Evolutionary conservation across 257 asterid species (phyloP), one percentile per base, ranked within the genome.

Genomic region (Gynochthodes officinalis): DNA sequence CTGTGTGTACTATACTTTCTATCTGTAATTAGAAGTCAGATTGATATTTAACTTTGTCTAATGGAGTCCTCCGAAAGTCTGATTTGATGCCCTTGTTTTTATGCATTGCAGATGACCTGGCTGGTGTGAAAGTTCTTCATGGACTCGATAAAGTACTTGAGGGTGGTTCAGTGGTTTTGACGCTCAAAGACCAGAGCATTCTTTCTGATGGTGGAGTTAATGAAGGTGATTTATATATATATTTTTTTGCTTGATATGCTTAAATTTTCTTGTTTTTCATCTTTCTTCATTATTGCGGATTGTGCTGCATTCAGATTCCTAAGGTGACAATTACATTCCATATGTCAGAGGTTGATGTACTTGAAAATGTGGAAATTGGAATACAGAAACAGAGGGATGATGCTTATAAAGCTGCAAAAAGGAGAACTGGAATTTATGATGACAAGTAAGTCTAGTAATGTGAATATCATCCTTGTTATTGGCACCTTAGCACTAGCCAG

Each of bases 291-390:
- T 69, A 72, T 73, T 77, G 75, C 82, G 83, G 78, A 80, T 89
- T 86, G 71, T 84, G 81, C 87, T 90, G 93, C 90, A 83, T 89
- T 89, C 96, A 88, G 95, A 94, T 92, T 88, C 89, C 92, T 88
- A 81, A 86, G 96, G 93, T 94, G 96, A 83, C 83, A 78, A 61
- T 86, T 91, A 83, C 82, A 74, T 86, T 90, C 85, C 91, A 84
- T 89, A 84, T 87, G 78, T 85, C 99, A 94, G 99, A 92, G 92
- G 82, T 85, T 86, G 99, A 95, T 87, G 84, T 83, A 86, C 98
- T 95, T 6, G 58, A 52, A n/a, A 52, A 52, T 52, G 58, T 52
- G 58, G 58, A 52, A 52, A 89, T 95, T 76, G 99, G 99, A 76
- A 96, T 92, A 84, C 99, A 95, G 68, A 92, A 86, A 85, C 82